Conservation (phyloP, 2,329 filamentous ascomycete species). For the Fusarium haematococcum region DNA sequence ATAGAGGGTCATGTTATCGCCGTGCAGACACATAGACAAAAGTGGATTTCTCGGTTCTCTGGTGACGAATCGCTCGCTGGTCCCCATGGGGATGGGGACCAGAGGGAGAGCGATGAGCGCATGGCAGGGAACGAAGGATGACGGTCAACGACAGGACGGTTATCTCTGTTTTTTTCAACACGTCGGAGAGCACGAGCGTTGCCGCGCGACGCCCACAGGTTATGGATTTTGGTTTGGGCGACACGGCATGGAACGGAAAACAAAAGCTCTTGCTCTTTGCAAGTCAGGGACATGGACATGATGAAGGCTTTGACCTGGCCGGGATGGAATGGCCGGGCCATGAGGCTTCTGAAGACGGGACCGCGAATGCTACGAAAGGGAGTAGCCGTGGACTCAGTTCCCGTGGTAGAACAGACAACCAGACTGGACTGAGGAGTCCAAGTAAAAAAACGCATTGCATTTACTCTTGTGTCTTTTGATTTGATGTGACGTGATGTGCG, state of each 20-base stretch:
- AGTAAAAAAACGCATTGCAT: conserved; percentile 47
- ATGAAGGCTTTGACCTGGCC: conserved; percentile 45
- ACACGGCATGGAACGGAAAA: conserved; percentile 47
- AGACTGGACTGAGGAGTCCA: conserved; percentile 50
- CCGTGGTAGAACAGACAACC: conserved; percentile 50
- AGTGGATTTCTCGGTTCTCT: conserved; percentile 74
- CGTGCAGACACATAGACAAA: conserved; percentile 70
- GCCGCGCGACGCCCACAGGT: conserved; percentile 53
- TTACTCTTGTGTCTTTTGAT: conserved; percentile 10
- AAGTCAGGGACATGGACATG: conserved; percentile 47
- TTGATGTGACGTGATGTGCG: neutral
- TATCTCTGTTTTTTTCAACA: conserved; percentile 50
- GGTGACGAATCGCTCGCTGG: conserved; percentile 54
- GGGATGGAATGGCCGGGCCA: conserved; percentile 39
- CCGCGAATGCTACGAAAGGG: conserved; percentile 36
- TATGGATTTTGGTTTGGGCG: conserved; percentile 53
- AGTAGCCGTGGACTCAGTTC: conserved; percentile 42
- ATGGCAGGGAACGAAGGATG: conserved; percentile 48
- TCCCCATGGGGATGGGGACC: conserved; percentile 48
- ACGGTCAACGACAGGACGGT: conserved; percentile 49
- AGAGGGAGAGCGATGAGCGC: conserved; percentile 50
- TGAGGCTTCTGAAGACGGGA: conserved; percentile 46
- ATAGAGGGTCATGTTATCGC: conserved; percentile 60
- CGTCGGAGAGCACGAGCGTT: conserved; percentile 52
- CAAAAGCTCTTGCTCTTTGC: conserved; percentile 48